Evolutionary conservation across 148 eudicot genomes (phyloP), one percentile per base, ranked within the genome.

Genomic region (Gaultheria prostrata): DNA sequence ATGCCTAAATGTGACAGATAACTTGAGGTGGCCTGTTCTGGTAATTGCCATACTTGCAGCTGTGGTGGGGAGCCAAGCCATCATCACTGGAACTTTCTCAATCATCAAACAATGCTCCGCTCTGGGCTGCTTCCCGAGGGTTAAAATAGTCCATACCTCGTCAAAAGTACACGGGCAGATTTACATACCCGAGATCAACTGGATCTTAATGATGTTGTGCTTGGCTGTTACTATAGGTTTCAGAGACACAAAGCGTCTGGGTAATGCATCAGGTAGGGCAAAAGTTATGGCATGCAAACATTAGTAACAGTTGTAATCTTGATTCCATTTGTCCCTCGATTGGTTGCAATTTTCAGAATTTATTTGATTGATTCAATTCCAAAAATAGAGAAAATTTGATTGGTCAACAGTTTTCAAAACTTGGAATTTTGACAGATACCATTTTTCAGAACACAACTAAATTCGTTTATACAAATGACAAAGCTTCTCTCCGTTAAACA

Each of bases 21-120:
- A 71, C 78, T 83, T 97, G 74, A 93, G 99, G 86, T 95, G 95
- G 98, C 99, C 99, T 1, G 95, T 97, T 74, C 85, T 95, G 72
- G 94, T 85, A 82, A 92, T 97, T 65, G 99, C 99, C 50, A 91
- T 97, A 85, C 91, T 95, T 56, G 99, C 99, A 32, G 99, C 99
- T 32, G 98, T 97, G 18, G 98, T 95, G 33, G 99, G 98, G 83
- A 92, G 99, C 90, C 98, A 95, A 89, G 99, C 99, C 51, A 91
- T 94, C 83, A 97, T 97, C 77, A 97, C 99, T 1, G 99, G 97
- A 85, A 97, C 99, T 13, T 97, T 97, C 84, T 97, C 99, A 26
- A 95, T 94, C 78, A 97, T 97, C 83, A 97, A 97, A 84, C 99
- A 97, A 84, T 97, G 99, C 84, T 93, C 94, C 2, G 91, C 98